These are phyloP conservation scores for Colletotrichum sp. DNA, from an alignment of 2,329 filamentous ascomycete genomes.

Conservation along the genomic window DNA sequence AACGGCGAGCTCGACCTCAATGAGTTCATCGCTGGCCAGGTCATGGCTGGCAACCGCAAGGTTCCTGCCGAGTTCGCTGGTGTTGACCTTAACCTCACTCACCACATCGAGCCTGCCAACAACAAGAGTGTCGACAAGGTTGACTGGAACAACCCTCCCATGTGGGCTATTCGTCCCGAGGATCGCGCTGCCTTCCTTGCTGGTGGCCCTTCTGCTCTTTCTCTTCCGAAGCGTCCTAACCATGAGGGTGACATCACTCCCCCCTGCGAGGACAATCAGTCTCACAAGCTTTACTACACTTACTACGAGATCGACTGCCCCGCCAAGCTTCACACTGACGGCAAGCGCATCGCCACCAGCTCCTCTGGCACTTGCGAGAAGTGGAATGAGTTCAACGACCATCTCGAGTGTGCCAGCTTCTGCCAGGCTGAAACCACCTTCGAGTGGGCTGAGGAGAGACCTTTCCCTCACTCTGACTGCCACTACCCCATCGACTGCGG, in stretches of 20 bases:
- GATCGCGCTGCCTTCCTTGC: neutral
- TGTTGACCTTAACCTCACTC: neutral
- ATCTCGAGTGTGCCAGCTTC: neutral
- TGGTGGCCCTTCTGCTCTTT: neutral
- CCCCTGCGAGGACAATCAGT: neutral
- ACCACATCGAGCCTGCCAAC: neutral
- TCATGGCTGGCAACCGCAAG: neutral
- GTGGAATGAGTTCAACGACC: neutral
- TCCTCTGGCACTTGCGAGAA: neutral
- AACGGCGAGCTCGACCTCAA: neutral
- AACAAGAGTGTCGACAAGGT: neutral
- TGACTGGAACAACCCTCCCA: neutral
- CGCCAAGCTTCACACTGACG: neutral
- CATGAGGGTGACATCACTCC: neutral
- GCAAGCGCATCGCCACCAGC: neutral
- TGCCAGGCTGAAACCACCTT: conserved; percentile 25
- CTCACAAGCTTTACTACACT: neutral
- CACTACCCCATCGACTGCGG: conserved; percentile 35
- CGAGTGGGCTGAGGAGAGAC: conserved; percentile 32
- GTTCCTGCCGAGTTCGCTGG: neutral
- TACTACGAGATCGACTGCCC: neutral
- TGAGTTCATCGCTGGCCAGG: neutral
- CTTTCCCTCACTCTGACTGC: conserved; percentile 38
- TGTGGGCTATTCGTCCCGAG: neutral
- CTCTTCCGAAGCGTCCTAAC: neutral